These are phyloP conservation scores for Mycena olivaceomarginata DNA, from an alignment of 768 basidiomycete genomes.

Conservation along the genomic window DNA sequence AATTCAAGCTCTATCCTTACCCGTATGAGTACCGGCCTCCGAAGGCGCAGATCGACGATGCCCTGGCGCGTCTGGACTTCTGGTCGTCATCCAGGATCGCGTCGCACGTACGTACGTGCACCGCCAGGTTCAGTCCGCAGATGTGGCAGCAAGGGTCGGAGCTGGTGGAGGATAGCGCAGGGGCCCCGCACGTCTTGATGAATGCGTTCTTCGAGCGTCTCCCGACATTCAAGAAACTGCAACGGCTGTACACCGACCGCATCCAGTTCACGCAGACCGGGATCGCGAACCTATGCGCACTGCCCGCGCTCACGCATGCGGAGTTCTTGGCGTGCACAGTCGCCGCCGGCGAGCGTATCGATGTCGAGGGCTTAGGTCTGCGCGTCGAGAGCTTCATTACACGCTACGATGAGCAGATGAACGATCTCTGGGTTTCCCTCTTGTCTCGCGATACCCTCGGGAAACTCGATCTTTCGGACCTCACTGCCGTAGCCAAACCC, in stretches of 20 bases:
- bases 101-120: slow-evolving; percentile 1
- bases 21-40: neutral
- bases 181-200: neutral
- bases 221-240: neutral
- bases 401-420: neutral
- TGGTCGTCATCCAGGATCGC: neutral
- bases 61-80: neutral
- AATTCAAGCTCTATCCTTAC: slow-evolving; percentile 5
- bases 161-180: neutral
- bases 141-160: too few relatives aligned
- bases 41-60: neutral
- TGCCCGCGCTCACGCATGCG: neutral
- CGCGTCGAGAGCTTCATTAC: neutral
- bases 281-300: neutral
- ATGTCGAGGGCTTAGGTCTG: neutral
- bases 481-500: neutral
- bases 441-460: neutral
- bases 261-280: slow-evolving; percentile 1
- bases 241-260: neutral
- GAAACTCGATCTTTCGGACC: neutral
- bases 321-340: neutral
- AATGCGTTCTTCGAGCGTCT: slow-evolving; percentile 15
- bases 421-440: neutral
- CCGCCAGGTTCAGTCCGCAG: neutral
- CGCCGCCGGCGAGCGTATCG: neutral